Evolutionary conservation across 2,329 filamentous ascomycete genomes (phyloP).

Genomic region (Aspergillus brasiliensis): DNA sequence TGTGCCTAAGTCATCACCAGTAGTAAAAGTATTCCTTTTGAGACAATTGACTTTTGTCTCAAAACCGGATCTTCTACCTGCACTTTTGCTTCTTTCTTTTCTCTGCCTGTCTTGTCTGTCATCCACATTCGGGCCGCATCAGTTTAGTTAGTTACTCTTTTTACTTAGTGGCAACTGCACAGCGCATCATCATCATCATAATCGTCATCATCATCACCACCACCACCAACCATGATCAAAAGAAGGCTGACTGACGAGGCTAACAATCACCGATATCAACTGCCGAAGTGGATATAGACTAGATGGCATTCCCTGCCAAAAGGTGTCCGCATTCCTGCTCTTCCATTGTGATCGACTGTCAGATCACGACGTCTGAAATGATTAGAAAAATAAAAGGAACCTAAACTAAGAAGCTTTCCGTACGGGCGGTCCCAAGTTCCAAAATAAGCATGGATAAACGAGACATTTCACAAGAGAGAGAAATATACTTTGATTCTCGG

Average conservation of each 20-base stretch:
- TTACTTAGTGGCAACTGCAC: not conserved
- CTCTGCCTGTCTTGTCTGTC: not conserved
- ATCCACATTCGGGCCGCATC: not conserved
- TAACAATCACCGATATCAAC: not conserved
- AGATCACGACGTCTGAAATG: slow-evolving; percentile 12
- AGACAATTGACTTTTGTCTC: slow-evolving; percentile 3
- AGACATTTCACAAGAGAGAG: not conserved
- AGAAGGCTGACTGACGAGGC: not conserved
- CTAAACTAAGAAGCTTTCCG: slow-evolving; percentile 1
- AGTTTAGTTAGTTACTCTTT: not conserved
- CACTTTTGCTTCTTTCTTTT: not conserved
- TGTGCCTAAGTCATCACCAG: not conserved
- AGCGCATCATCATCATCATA: not conserved
- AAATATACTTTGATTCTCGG: slow-evolving; percentile 6
- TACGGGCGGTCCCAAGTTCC: too few relatives aligned
- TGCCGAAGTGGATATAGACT: not conserved
- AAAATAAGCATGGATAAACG: not conserved
- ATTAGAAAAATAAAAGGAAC: too few relatives aligned
- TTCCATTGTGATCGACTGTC: slow-evolving; percentile 24
- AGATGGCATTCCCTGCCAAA: slow-evolving; percentile 9
- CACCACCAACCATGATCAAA: not conserved
- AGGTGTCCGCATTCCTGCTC: not conserved
- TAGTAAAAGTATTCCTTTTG: too few relatives aligned
- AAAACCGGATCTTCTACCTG: not conserved
- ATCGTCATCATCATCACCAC: not conserved